Base-by-base conservation (phyloP, 2,329 filamentous ascomycete genomes). In the Balansia obtecta region DNA sequence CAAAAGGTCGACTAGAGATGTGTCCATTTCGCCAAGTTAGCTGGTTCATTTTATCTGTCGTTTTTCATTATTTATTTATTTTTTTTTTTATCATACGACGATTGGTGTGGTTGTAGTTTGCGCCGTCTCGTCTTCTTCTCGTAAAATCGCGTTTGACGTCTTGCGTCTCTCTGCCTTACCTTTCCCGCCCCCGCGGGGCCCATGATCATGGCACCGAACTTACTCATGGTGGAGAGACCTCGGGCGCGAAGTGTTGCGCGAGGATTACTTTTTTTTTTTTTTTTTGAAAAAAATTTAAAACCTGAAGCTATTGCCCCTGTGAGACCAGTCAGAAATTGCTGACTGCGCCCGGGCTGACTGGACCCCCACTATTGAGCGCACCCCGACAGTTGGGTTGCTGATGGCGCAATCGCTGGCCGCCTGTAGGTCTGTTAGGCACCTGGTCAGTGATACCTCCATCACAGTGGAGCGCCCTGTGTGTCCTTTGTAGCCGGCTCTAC, bases 181-280 rank as follows among this genome's bases (percentile, higher is more conserved):
- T 95, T 98, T 71, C 93, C 93, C 20, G 89, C 90, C 58, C 90
- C 93, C 18, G 93, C 91, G 53, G 91, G 93, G 66, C 93, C 93
- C 85, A 97, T 95, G 54, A 97, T 84, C 69, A 97, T 83, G 57
- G 88, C 83, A 49, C 93, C 93, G 65, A 90, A 97, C 69, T 96
- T 95, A 69, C 86, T 91, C 88, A 94, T 95, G 57, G 52, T 18
- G 49, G 7, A 16, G 11, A 72, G 43, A n/a, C n/a, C 47, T 22
- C 30, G 47, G 32, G 16, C 47, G 20, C 39, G 16, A 16, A 12
- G 20, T 22, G 20, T 22, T 22, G 20, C 20, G 20, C 20, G 20
- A 22, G 20, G 20, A 22, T 22, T 22, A n/a, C n/a, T 22, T 22
- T 22, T 22, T 22, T 2, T 22, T 4, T n/a, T n/a, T n/a, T n/a